These are phyloP conservation scores for Fusarium oligoseptatum DNA, from an alignment of 2,329 filamentous ascomycete species.

Conservation along the genomic window DNA sequence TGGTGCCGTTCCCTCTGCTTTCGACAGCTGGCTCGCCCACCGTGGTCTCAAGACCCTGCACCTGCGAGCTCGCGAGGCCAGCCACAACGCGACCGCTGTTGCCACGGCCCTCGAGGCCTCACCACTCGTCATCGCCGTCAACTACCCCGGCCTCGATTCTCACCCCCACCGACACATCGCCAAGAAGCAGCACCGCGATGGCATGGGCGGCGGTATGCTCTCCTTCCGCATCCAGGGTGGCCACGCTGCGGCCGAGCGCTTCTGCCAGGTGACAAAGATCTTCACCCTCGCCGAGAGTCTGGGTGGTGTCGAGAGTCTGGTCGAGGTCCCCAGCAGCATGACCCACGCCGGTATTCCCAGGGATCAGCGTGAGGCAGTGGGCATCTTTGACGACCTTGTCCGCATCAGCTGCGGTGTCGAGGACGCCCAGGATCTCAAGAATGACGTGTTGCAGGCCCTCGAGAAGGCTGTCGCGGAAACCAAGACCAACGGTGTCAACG, in stretches of 20 bases:
- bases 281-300: constrained; percentile 95
- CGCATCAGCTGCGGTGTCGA: constrained; percentile 95
- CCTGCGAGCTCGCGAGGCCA: constrained; percentile 88
- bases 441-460: constrained; percentile 85
- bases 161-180: constrained; percentile 90
- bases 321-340: constrained; percentile 95
- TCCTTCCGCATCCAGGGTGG: constrained; percentile 95
- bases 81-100: constrained; percentile 82
- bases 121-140: constrained; percentile 87
- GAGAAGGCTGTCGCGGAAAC: constrained; percentile 73
- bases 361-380: constrained; percentile 90
- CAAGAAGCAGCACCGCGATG: constrained; percentile 90
- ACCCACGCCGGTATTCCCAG: constrained; percentile 95
- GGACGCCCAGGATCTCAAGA: constrained; percentile 85
- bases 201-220: constrained; percentile 96
- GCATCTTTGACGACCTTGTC: constrained; percentile 95
- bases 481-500: constrained; percentile 51
- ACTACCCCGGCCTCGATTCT: constrained; percentile 92
- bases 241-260: constrained; percentile 85
- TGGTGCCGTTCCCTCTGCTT: constrained; percentile 92
- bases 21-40: constrained; percentile 98
- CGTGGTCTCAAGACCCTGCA: constrained; percentile 97
- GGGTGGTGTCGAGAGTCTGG: constrained; percentile 91
- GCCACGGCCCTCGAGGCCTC: constrained; percentile 83
- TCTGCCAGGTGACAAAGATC: constrained; percentile 90